Percentiles rank a stretch among this genome's conserved stretches.
Conservation (phyloP, 106 monocot species). For the Iris macrosiphon region DNA sequence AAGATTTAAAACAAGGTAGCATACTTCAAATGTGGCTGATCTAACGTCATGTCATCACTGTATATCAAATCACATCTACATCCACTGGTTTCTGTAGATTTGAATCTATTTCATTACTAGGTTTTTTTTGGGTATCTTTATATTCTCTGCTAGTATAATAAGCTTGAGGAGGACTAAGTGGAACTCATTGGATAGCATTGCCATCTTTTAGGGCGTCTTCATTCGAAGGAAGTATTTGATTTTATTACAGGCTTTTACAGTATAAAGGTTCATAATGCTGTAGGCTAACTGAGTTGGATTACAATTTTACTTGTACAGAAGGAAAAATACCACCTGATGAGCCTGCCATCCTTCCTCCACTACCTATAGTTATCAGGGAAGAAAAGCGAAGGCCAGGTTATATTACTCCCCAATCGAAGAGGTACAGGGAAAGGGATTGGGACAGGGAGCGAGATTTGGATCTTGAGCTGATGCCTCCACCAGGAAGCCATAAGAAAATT, state of each 20-base stretch:
- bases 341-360: slow-evolving; percentile 77
- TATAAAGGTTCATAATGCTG: neutral
- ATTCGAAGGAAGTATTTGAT: too few species aligned
- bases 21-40: neutral
- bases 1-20: slow-evolving; percentile 96
- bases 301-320: slow-evolving; percentile 29
- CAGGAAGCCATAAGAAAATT: slow-evolving; percentile 76
- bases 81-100: too few species aligned
- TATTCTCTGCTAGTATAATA: too few species aligned
- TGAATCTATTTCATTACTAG: too few species aligned
- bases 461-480: slow-evolving; percentile 93
- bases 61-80: too few species aligned
- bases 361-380: slow-evolving; percentile 55
- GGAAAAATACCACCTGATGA: slow-evolving; percentile 93
- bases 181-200: too few species aligned
- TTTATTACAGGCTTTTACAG: too few species aligned
- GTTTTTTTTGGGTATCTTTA: too few species aligned
- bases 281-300: neutral
- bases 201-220: too few species aligned
- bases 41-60: too few species aligned
- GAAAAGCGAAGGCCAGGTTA: slow-evolving; percentile 66
- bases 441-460: slow-evolving; percentile 80
- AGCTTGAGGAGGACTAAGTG: too few species aligned
- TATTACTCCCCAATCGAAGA: slow-evolving; percentile 75
- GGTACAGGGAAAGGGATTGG: slow-evolving; percentile 86